phyloP scores from a whole-genome alignment of 768 basidiomycete genomes.

The Panaeolus papilionaceus region DNA sequence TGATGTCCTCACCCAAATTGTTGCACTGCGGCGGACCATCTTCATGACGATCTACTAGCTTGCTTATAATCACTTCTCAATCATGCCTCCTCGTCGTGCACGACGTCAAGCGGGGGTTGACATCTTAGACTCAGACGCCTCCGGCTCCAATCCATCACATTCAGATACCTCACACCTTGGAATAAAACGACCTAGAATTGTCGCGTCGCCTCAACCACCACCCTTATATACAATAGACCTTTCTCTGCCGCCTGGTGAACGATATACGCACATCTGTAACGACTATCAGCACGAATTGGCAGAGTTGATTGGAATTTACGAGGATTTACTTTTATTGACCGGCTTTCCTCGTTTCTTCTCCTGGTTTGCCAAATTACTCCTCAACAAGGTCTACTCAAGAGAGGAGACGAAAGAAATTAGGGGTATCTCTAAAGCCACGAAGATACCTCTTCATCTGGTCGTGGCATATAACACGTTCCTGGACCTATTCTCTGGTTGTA shows the following conservation, averaged over 20 bases:
- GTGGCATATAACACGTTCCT: conserved; percentile 48
- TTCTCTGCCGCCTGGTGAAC: conserved; percentile 35
- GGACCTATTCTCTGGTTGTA: conserved; percentile 45
- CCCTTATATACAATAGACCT: conserved; percentile 41
- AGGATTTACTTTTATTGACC: conserved; percentile 32
- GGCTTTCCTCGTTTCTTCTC: conserved; percentile 31
- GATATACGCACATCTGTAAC: conserved; percentile 39
- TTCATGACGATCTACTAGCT: not conserved
- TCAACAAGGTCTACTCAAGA: conserved; percentile 35
- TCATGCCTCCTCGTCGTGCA: not conserved
- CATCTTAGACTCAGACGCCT: not conserved
- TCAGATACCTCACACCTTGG: not conserved
- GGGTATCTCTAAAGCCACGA: conserved; percentile 37
- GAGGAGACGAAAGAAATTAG: conserved; percentile 43
- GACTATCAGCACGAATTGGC: conserved; percentile 35
- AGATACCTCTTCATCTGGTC: conserved; percentile 38
- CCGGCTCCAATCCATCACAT: not conserved
- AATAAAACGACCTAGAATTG: not conserved
- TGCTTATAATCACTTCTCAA: not conserved
- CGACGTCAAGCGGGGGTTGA: not conserved
- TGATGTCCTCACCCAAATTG: not conserved
- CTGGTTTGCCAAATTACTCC: conserved; percentile 31
- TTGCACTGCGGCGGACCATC: not conserved
- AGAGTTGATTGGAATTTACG: conserved; percentile 35
- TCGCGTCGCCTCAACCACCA: not conserved